phyloP scores from a whole-genome alignment of 202 grass and related monocot species.

The Digitaria exilis region DNA sequence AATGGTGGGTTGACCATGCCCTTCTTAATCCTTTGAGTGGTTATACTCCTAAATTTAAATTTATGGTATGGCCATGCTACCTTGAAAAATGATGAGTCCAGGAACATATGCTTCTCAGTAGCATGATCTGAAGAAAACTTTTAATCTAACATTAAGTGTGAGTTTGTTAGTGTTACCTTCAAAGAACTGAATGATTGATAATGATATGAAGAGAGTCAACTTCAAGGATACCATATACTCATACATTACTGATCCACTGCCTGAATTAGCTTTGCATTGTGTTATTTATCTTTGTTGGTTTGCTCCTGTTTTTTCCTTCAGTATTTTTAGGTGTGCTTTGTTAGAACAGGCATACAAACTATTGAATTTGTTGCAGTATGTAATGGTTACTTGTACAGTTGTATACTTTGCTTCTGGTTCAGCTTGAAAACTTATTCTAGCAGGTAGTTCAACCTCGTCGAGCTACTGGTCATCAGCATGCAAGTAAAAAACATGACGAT shows the following conservation, averaged over 20 bases:
- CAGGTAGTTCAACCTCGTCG: constrained; percentile 48
- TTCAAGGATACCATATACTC: background rate
- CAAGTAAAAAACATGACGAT: constrained; percentile 20
- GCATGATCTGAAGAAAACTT: constrained; percentile 1
- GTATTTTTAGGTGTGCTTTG: constrained; percentile 40
- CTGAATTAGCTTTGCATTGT: background rate
- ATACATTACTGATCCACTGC: background rate
- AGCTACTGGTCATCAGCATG: constrained; percentile 34
- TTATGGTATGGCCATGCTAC: background rate
- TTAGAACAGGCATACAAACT: constrained; percentile 13
- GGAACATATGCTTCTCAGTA: constrained; percentile 9
- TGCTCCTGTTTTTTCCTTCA: constrained; percentile 1
- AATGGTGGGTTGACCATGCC: constrained; percentile 50
- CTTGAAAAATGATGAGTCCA: background rate
- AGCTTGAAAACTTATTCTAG: constrained; percentile 24
- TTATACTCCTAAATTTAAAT: constrained; percentile 1
- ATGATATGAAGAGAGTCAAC: background rate
- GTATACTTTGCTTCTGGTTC: background rate
- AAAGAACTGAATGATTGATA: constrained; percentile 9
- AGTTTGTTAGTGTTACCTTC: background rate
- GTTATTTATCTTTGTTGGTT: constrained; percentile 6
- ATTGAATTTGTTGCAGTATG: constrained; percentile 46
- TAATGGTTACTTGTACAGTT: constrained; percentile 4
- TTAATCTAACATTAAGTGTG: background rate
- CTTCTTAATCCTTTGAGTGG: background rate